phyloP scores from a whole-genome alignment of 768 basidiomycete species.

The Termitomyces sp. region DNA sequence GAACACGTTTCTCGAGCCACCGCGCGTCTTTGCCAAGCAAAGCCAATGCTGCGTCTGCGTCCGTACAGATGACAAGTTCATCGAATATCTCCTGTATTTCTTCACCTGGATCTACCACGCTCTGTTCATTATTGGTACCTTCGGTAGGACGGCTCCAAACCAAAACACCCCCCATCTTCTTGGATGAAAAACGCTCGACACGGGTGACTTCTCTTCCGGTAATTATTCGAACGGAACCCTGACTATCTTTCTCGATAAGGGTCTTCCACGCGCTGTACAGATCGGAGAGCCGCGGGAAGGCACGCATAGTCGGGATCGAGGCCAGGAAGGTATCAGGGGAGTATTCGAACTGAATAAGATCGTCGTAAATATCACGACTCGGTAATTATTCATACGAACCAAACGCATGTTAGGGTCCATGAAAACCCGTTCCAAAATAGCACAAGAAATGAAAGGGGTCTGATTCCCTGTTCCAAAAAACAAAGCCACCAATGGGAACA shows the following conservation, averaged over 20 bases:
- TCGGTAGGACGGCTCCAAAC: constrained; percentile 24
- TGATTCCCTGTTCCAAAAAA: constrained; percentile 33
- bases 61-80: constrained; percentile 24
- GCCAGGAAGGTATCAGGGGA: constrained; percentile 26
- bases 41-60: constrained; percentile 23
- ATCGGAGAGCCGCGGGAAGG: constrained; percentile 24
- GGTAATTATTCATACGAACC: constrained; percentile 11
- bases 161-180: constrained; percentile 17
- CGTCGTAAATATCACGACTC: background rate
- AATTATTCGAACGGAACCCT: constrained; percentile 21
- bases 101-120: constrained; percentile 23
- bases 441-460: constrained; percentile 29
- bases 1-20: constrained; percentile 25
- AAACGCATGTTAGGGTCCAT: constrained; percentile 32
- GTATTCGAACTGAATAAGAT: constrained; percentile 24
- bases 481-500: constrained; percentile 27
- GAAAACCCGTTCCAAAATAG: constrained; percentile 29
- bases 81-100: constrained; percentile 22
- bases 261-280: constrained; percentile 25
- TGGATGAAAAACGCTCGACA: constrained; percentile 17
- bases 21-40: constrained; percentile 22
- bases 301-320: constrained; percentile 26
- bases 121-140: constrained; percentile 25
- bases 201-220: constrained; percentile 24
- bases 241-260: constrained; percentile 22